Conservation (phyloP, 2,329 filamentous ascomycete species). For the Teratosphaeria epicoccoides region DNA sequence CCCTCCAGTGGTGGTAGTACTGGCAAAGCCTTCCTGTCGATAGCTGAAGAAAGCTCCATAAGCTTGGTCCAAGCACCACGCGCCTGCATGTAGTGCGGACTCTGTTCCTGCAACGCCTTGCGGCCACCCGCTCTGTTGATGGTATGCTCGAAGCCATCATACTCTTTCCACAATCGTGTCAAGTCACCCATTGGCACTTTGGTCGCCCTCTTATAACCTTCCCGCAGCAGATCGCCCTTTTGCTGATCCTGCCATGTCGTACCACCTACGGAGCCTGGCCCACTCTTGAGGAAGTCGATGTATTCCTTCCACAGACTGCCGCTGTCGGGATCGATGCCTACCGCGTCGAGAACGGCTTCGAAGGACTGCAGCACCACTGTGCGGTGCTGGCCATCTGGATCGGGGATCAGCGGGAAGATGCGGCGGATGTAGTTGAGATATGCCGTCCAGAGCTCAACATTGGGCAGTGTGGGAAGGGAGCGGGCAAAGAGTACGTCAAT, state of each 20-base stretch:
- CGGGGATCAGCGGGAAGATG: constrained; percentile 74
- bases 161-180: constrained; percentile 79
- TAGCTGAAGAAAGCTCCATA: constrained; percentile 72
- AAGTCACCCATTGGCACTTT: constrained; percentile 69
- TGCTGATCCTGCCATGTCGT: constrained; percentile 92
- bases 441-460: constrained; percentile 79
- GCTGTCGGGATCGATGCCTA: constrained; percentile 85
- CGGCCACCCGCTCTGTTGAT: constrained; percentile 88
- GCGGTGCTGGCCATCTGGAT: constrained; percentile 65
- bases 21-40: constrained; percentile 69
- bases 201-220: constrained; percentile 84
- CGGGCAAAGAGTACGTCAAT: constrained; percentile 76
- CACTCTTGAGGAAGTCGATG: constrained; percentile 81
- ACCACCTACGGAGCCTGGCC: constrained; percentile 68
- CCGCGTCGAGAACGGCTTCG: constrained; percentile 79
- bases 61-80: constrained; percentile 80
- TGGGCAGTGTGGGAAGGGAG: constrained; percentile 66
- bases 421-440: constrained; percentile 95
- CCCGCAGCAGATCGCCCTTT: constrained; percentile 89
- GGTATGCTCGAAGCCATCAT: constrained; percentile 89
- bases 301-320: constrained; percentile 91
- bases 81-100: constrained; percentile 90
- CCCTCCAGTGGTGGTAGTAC: constrained; percentile 71
- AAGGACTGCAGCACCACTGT: constrained; percentile 75
- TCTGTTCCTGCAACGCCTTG: constrained; percentile 88